These are phyloP conservation scores for Hevea brasiliensis DNA, from an alignment of 345 rosid species.

Conservation along the genomic window DNA sequence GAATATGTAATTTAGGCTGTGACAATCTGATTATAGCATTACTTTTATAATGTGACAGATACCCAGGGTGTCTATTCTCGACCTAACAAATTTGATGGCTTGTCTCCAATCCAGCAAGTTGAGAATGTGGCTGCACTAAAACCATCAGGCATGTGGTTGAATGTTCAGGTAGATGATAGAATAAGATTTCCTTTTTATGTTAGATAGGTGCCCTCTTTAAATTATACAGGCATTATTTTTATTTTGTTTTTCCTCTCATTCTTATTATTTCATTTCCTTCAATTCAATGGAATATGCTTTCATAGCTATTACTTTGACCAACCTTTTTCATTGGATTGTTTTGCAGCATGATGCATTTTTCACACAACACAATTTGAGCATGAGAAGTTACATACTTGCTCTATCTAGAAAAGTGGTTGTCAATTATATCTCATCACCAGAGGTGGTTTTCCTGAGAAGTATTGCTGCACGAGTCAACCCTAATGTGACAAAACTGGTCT, in stretches of 20 bases:
- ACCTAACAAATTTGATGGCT: conserved; percentile 43
- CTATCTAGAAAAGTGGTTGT: conserved; percentile 43
- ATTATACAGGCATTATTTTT: too few species aligned
- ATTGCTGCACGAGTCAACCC: conserved; percentile 47
- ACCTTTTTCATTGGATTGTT: conserved; percentile 18
- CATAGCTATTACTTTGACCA: conserved; percentile 2
- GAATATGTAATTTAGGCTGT: too few species aligned
- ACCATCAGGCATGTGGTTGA: conserved; percentile 66
- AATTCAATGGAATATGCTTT: background rate
- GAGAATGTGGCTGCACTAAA: conserved; percentile 39
- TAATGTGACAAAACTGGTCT: conserved; percentile 27
- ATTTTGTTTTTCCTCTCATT: background rate
- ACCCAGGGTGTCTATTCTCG: conserved; percentile 60
- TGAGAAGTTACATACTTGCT: conserved; percentile 59
- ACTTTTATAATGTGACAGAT: conserved; percentile 46
- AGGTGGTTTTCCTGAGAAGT: conserved; percentile 62
- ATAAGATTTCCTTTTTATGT: background rate
- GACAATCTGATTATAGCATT: too few species aligned
- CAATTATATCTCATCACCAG: conserved; percentile 80
- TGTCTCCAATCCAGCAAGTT: conserved; percentile 41
- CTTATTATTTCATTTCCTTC: conserved; percentile 3
- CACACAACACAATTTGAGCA: conserved; percentile 66
- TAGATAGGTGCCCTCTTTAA: too few species aligned
- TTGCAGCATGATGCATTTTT: conserved; percentile 76
- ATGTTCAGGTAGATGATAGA: conserved; percentile 66